Base-by-base conservation (phyloP, 2,329 filamentous ascomycete species). In the Claviceps africana region DNA sequence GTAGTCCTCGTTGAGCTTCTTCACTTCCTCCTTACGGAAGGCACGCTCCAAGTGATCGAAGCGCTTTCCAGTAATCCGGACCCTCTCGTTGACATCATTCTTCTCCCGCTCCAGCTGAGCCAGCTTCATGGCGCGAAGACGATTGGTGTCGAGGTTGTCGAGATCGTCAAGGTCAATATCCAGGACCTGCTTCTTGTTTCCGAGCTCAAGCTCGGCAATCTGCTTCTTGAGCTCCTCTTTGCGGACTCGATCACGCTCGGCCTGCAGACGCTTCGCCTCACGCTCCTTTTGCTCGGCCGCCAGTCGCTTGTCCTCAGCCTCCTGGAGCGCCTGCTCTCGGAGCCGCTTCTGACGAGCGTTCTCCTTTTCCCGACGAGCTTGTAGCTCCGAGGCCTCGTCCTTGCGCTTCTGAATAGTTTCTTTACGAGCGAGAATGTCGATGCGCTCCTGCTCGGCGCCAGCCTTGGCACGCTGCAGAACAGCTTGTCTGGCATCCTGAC, bases 11-110 rank as follows among this genome's bases (percentile, higher is more conserved):
- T 82, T 75, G 54, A 97, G 74, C 71, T 96, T 91, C 80, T 96
- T 95, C 64, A 85, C 73, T 70, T 98, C 93, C 72, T 97, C 93
- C 68, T 91, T 88, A 63, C 93, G 85, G 79, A 94, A 94, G 39
- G 93, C 93, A 73, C 93, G 87, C 75, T 98, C 93, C 61, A 98
- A 74, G 71, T 98, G 91, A 65, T 98, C 93, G 62, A 96, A 87
- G 58, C 93, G 86, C 81, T 96, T 97, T 67, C 86, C 88, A 55
- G 90, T 94, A 61, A 95, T 82, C 62, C 89, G 85, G 51, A 97
- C 81, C 66, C 86, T 88, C 71, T 96, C 89, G 57, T 86, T 88
- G 59, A 96, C 83, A 64, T 93, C 89, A 64, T 91, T 95, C 84
- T 97, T 98, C 76, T 97, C 93, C 61, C 91, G 90, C 73, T 97